Percentiles rank a stretch among this genome's conserved stretches.
Conservation (phyloP, 2,329 filamentous ascomycete genomes). For the Ustilaginoidea virens region DNA sequence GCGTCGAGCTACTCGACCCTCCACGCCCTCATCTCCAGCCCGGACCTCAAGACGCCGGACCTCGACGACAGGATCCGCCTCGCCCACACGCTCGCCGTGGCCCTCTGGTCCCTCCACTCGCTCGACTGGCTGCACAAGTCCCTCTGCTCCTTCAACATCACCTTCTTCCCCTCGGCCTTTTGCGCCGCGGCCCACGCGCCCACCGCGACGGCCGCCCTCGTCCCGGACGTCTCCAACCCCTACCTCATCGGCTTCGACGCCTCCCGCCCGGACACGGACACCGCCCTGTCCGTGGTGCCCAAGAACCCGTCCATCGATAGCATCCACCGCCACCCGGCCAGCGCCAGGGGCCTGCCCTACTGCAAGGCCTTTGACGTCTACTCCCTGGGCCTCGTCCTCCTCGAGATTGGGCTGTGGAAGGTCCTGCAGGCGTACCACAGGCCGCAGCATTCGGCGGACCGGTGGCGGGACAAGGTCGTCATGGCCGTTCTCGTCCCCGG, state of each 20-base stretch:
- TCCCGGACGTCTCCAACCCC: conserved; percentile 25
- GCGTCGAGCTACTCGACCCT: conserved; percentile 21
- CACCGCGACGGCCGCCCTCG: conserved; percentile 18
- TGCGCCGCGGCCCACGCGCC: conserved; percentile 17
- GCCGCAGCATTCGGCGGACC: conserved; percentile 24
- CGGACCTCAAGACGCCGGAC: conserved; percentile 26
- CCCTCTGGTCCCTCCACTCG: conserved; percentile 34
- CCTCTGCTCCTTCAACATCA: conserved; percentile 34
- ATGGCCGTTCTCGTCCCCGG: conserved; percentile 23
- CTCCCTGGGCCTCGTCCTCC: conserved; percentile 31
- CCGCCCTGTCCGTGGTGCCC: conserved; percentile 30
- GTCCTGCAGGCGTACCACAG: conserved; percentile 24
- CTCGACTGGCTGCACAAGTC: conserved; percentile 43
- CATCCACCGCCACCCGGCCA: conserved; percentile 31
- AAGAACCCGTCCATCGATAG: conserved; percentile 25
- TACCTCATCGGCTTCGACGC: conserved; percentile 40
- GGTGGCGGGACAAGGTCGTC: conserved; percentile 26
- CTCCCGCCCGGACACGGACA: conserved; percentile 32
- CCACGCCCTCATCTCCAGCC: conserved; percentile 21
- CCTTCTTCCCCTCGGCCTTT: conserved; percentile 33
- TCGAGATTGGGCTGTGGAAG: conserved; percentile 36
- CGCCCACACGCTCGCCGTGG: conserved; percentile 25
- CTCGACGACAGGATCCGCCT: conserved; percentile 26
- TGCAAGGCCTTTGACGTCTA: conserved; percentile 37
- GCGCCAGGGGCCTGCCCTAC: conserved; percentile 24